Conservation (phyloP, 352 stramenopile genomes). For the Pythium sukuiense region DNA sequence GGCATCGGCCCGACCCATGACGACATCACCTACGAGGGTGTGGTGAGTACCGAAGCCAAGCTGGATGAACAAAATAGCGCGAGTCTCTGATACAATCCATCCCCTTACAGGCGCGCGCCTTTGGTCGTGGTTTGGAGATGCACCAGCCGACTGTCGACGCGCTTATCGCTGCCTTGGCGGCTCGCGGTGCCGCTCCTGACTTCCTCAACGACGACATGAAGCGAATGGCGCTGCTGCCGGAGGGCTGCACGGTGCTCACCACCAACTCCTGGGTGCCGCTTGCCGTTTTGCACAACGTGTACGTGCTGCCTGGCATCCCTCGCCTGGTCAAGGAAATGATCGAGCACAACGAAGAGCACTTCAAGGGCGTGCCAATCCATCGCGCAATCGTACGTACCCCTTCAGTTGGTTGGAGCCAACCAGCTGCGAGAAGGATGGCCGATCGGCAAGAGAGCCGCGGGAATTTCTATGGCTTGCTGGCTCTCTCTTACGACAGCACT, state of each 20-base stretch:
- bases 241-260: constrained; percentile 50
- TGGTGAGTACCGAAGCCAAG: constrained; percentile 34
- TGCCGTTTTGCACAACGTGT: constrained; percentile 78
- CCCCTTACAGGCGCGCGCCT: constrained; percentile 57
- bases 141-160: constrained; percentile 63
- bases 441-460: neutral
- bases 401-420: neutral
- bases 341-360: constrained; percentile 74
- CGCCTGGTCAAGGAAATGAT: constrained; percentile 84
- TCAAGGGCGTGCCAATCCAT: constrained; percentile 75
- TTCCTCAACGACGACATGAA: constrained; percentile 71
- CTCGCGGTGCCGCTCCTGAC: constrained; percentile 24
- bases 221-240: constrained; percentile 73
- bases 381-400: constrained; percentile 58
- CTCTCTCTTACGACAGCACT: constrained; percentile 8
- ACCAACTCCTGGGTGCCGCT: constrained; percentile 76
- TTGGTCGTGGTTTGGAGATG: constrained; percentile 59
- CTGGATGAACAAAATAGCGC: neutral
- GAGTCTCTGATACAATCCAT: neutral
- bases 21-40: constrained; percentile 88
- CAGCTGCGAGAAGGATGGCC: neutral
- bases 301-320: constrained; percentile 82
- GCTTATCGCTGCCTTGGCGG: constrained; percentile 40
- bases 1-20: constrained; percentile 86
- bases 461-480: neutral